phyloP scores from a whole-genome alignment of 202 grass and related monocot genomes.

The Carex sylvatica region DNA sequence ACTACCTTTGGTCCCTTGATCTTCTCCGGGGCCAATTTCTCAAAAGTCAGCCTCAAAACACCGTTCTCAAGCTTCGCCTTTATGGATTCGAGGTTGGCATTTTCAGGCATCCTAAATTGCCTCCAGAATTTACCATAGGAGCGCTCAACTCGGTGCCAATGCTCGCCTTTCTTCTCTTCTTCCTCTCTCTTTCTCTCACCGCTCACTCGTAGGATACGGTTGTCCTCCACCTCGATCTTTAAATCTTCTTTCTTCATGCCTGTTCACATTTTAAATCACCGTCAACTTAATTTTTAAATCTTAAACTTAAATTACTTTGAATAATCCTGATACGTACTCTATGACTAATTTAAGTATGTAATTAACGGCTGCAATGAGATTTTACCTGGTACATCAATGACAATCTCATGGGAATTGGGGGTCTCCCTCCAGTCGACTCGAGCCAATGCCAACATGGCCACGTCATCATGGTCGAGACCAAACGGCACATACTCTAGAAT shows the following conservation, averaged over 20 bases:
- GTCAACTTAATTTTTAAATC: too few species aligned
- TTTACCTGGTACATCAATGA: conserved; percentile 61
- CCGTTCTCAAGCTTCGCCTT: conserved; percentile 33
- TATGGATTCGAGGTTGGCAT: conserved; percentile 32
- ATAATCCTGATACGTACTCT: too few species aligned
- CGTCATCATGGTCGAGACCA: conserved; percentile 48
- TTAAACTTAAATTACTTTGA: too few species aligned
- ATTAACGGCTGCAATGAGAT: too few species aligned
- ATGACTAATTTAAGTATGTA: too few species aligned
- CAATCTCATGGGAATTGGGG: conserved; percentile 56
- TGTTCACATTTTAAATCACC: not conserved
- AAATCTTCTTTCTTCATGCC: conserved; percentile 56
- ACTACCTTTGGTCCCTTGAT: conserved; percentile 40
- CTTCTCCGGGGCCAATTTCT: conserved; percentile 39
- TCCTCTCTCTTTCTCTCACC: conserved; percentile 39
- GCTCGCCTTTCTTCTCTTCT: conserved; percentile 26
- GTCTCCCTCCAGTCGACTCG: conserved; percentile 88
- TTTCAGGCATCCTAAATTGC: conserved; percentile 36
- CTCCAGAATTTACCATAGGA: conserved; percentile 43
- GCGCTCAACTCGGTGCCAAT: conserved; percentile 20
- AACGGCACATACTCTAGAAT: conserved; percentile 72
- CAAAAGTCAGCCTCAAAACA: conserved; percentile 44
- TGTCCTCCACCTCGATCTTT: conserved; percentile 67
- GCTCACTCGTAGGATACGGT: conserved; percentile 47
- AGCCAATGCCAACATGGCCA: conserved; percentile 30